Conservation (phyloP, 2,329 filamentous ascomycete species). For the Rhexocercosporidium sp. region DNA sequence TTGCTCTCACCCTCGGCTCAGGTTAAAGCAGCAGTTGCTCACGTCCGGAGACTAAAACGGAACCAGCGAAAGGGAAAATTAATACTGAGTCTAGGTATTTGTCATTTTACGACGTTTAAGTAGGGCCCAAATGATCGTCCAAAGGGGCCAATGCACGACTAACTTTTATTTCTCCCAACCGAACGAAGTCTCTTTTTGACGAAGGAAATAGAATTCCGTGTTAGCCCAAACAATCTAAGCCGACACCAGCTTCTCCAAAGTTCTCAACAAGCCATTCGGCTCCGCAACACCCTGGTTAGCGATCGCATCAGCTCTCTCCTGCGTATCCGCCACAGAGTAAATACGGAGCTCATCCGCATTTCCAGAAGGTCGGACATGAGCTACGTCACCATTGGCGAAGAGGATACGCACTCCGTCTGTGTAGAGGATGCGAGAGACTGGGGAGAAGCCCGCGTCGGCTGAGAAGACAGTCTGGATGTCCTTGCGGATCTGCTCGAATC, state of each 20-base stretch:
- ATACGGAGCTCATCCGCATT: constrained; percentile 45
- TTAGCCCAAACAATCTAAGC: background rate
- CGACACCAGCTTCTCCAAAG: constrained; percentile 30
- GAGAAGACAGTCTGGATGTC: constrained; percentile 41
- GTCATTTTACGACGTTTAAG: no score
- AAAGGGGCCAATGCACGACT: no score
- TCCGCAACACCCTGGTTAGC: constrained; percentile 38
- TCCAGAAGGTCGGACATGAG: constrained; percentile 43
- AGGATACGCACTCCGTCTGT: constrained; percentile 43
- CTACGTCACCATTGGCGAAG: constrained; percentile 43
- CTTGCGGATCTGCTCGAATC: constrained; percentile 34
- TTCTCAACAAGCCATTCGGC: constrained; percentile 39
- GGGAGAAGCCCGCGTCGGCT: constrained; percentile 35
- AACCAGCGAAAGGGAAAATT: no score
- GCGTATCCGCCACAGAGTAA: constrained; percentile 41
- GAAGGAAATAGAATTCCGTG: no score
- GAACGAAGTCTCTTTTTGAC: background rate
- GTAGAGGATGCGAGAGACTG: constrained; percentile 39
- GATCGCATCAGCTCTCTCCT: constrained; percentile 42
- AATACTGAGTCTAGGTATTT: no score
- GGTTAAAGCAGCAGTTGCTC: no score
- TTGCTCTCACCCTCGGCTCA: no score
- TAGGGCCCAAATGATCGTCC: no score
- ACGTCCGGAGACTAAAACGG: no score
- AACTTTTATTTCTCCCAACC: background rate